Conservation (phyloP, 2,329 filamentous ascomycete species). For the Pseudogymnoascus sp. region DNA sequence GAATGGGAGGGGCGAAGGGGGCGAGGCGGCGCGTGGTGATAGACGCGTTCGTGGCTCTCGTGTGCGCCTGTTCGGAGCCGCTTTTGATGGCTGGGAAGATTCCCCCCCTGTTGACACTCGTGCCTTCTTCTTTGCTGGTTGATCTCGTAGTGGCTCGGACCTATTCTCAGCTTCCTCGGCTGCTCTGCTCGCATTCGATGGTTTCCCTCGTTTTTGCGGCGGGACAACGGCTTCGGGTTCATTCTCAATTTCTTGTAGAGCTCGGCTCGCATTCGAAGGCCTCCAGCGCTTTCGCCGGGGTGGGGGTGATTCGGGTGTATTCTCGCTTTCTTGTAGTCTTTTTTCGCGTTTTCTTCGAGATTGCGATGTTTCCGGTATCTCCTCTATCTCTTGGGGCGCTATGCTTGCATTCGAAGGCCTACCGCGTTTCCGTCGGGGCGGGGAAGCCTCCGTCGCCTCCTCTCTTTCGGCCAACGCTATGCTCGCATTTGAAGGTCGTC, state of each 20-base stretch:
- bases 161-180: not conserved
- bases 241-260: not conserved
- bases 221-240: not conserved
- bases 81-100: not conserved
- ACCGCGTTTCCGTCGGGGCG: slow-evolving; percentile 10
- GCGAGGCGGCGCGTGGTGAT: not conserved
- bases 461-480: not conserved
- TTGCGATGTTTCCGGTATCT: not conserved
- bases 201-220: not conserved
- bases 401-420: slow-evolving; percentile 11
- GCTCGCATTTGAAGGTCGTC: slow-evolving; percentile 13
- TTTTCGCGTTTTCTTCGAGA: slow-evolving; percentile 12
- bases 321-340: not conserved
- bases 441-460: not conserved
- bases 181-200: not conserved
- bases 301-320: not conserved
- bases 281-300: slow-evolving; percentile 4
- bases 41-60: not conserved
- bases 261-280: slow-evolving; percentile 12
- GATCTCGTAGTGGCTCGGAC: not conserved
- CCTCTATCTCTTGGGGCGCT: not conserved
- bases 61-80: not conserved
- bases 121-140: not conserved
- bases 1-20: slow-evolving; percentile 30
- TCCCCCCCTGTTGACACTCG: slow-evolving; percentile 11